Evolutionary conservation across 73 alveolate species (phyloP).

Genomic region (Halteria grandinella): DNA sequence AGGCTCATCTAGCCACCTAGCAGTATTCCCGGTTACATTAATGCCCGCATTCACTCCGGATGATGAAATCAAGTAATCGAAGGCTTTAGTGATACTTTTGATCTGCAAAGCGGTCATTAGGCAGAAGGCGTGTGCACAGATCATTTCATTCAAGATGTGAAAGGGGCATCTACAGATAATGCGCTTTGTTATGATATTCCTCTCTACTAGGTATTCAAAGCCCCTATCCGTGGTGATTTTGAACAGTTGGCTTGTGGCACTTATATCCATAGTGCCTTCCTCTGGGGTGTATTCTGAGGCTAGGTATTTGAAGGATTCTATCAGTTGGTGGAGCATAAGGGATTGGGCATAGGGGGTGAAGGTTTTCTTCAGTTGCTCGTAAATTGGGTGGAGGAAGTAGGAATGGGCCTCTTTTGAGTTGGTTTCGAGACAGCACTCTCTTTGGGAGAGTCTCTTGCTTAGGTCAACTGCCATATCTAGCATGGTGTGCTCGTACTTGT

Average conservation of each 20-base stretch:
- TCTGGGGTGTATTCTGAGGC: conserved; percentile 10
- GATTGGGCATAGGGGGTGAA: conserved; percentile 27
- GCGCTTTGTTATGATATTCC: not conserved
- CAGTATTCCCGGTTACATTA: too few species aligned
- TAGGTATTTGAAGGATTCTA: conserved; percentile 1
- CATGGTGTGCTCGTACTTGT: conserved; percentile 36
- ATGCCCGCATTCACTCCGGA: too few species aligned
- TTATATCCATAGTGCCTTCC: not conserved
- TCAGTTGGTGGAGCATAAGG: conserved; percentile 46
- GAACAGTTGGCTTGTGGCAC: not conserved
- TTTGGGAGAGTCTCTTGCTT: conserved; percentile 1
- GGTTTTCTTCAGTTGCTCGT: not conserved
- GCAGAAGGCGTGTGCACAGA: conserved; percentile 40
- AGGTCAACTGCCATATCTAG: conserved; percentile 14
- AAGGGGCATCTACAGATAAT: conserved; percentile 22
- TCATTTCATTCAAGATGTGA: not conserved
- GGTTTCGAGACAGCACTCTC: conserved; percentile 37
- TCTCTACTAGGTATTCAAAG: not conserved
- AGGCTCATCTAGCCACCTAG: conserved; percentile 23
- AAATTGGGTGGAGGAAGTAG: conserved; percentile 34
- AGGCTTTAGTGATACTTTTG: conserved; percentile 21
- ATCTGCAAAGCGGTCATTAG: conserved; percentile 19
- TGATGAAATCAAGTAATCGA: too few species aligned
- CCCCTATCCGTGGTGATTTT: not conserved
- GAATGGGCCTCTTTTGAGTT: conserved; percentile 55